phyloP scores from a whole-genome alignment of 176 grass and related monocot species.

The Areca catechu region DNA sequence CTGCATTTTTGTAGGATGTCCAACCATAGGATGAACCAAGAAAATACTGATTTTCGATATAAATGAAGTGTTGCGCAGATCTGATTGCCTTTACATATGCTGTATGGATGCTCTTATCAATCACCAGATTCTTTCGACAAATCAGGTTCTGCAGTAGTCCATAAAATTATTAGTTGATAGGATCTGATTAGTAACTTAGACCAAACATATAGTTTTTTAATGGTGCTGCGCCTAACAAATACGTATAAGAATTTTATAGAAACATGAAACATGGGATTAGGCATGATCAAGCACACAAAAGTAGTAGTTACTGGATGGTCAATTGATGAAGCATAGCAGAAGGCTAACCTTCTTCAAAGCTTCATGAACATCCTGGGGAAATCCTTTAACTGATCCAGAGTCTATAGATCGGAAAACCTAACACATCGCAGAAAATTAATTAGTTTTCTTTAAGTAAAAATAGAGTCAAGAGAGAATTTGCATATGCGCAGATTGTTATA shows the following conservation, averaged over 20 bases:
- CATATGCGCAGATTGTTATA: not conserved
- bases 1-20: constrained; percentile 77
- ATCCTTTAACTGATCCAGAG: constrained; percentile 90
- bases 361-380: constrained; percentile 53
- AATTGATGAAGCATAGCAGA: too few relatives aligned
- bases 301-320: too few relatives aligned
- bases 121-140: constrained; percentile 72
- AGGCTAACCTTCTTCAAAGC: constrained; percentile 58
- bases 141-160: constrained; percentile 69
- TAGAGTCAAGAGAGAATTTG: constrained; percentile 17
- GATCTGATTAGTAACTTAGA: too few relatives aligned
- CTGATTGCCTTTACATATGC: constrained; percentile 93
- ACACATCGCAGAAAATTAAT: constrained; percentile 6
- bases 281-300: too few relatives aligned
- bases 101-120: constrained; percentile 95
- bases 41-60: constrained; percentile 99
- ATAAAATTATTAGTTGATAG: not conserved
- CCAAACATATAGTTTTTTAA: too few relatives aligned
- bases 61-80: constrained; percentile 95
- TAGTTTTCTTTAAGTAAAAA: constrained; percentile 7
- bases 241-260: too few relatives aligned
- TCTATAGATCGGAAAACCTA: constrained; percentile 94
- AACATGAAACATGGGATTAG: too few relatives aligned
- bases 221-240: too few relatives aligned
- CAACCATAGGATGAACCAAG: constrained; percentile 89